Evolutionary conservation across 768 basidiomycete species (phyloP), one percentile per base, ranked within the genome.

Genomic region (Boletus coccyginus): DNA sequence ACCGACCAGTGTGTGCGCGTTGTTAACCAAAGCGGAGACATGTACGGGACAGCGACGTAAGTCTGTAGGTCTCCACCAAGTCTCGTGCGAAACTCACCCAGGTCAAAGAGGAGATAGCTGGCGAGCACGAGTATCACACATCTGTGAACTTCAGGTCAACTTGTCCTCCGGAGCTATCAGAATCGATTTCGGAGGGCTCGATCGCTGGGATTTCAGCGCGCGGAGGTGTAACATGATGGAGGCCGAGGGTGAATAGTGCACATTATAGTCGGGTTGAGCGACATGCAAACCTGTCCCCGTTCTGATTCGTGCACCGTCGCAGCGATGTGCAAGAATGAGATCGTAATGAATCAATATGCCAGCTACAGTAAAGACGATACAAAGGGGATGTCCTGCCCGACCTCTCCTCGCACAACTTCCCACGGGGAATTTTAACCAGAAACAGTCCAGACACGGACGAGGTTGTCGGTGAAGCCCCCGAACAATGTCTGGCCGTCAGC

Each of bases 401-500:
- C 55, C 53, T 62, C 55, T 46, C 49, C 57, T 56, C 55, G 56
- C 39, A 61, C 54, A 52, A 56, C 51, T 62, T 68, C 64, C 64
- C 52, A 12, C 9, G 35, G 50, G 57, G 46, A 51, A 56, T 68
- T 70, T 70, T 74, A 81, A 68, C 77, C 69, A 55, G 81, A 82
- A 62, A 95, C 92, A 67, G 85, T 88, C 92, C 91, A 95, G 73
- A 94, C 91, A 63, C 93, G 90, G 72, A 97, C 87, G 62, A 85
- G 81, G 79, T 96, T 89, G 77, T 98, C 95, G 52, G 92, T 92
- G 85, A 94, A 96, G 57, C 96, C 96, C 75, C 90, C 94, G 73
- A 95, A 98, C 58, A 99, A 82, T 50, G 92, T 95, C 79, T 97
- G 94, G 55, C 97, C 97, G 74, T 97, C 95, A 46, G 96, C 88